These are phyloP conservation scores for Fistulinella prunicolor DNA, from an alignment of 768 basidiomycete genomes.

Conservation along the genomic window DNA sequence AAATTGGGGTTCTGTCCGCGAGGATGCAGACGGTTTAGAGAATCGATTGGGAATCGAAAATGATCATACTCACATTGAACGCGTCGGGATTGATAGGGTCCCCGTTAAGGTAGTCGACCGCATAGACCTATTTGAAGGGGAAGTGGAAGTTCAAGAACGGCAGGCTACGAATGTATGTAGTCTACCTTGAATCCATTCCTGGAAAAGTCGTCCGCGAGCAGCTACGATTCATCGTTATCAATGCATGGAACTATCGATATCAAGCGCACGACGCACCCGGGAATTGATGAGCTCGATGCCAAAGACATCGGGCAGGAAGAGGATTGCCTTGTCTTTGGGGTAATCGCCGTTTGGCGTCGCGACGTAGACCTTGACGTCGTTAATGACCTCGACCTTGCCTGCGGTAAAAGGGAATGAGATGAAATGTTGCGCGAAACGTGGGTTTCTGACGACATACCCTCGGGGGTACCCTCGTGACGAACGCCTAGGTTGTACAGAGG, in stretches of 20 bases:
- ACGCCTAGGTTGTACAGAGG: conserved; percentile 34
- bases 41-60: background rate
- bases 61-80: conserved; percentile 6
- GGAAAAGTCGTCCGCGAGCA: conserved; percentile 44
- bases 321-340: conserved; percentile 52
- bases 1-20: conserved; percentile 9
- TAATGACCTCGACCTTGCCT: conserved; percentile 45
- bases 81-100: conserved; percentile 25
- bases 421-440: background rate
- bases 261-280: conserved; percentile 30
- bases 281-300: conserved; percentile 47
- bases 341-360: conserved; percentile 51
- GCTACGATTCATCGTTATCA: conserved; percentile 22
- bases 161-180: background rate
- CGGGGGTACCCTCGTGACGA: conserved; percentile 46
- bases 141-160: background rate
- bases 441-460: conserved; percentile 31
- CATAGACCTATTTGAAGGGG: conserved; percentile 11
- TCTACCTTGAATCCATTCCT: conserved; percentile 37
- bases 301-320: conserved; percentile 53
- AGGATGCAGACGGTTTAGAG: background rate
- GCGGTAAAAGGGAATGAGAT: background rate
- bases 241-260: background rate
- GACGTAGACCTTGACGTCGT: conserved; percentile 50
- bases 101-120: conserved; percentile 28